Percentiles rank a stretch among this genome's conserved stretches.
These are phyloP conservation scores for Aphanomyces invadans DNA, from an alignment of 352 stramenopile genomes.

Conservation along the genomic window DNA sequence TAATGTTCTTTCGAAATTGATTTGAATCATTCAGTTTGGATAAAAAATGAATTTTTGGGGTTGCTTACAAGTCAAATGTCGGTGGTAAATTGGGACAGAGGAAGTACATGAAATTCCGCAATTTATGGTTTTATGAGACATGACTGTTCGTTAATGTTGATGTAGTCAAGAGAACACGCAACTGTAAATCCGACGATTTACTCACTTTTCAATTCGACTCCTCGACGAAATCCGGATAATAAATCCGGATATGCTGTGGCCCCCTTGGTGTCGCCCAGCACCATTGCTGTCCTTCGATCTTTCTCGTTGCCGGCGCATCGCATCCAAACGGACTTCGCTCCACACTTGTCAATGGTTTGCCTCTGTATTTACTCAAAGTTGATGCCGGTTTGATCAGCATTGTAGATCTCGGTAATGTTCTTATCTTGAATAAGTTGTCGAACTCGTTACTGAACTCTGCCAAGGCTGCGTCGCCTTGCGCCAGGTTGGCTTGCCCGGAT, in stretches of 20 bases:
- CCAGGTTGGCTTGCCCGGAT: constrained; percentile 19
- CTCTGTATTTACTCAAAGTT: constrained; percentile 30
- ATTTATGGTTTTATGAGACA: neutral
- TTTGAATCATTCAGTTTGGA: neutral
- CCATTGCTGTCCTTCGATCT: constrained; percentile 28
- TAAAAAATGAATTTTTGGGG: constrained; percentile 13
- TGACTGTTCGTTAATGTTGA: neutral
- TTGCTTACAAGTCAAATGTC: neutral
- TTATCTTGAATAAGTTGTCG: neutral
- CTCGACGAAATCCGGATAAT: neutral
- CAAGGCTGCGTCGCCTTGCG: constrained; percentile 4
- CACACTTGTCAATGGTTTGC: constrained; percentile 18
- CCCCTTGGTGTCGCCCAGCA: constrained; percentile 25
- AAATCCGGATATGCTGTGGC: neutral
- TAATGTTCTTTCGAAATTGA: constrained; percentile 5
- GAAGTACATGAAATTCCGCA: neutral
- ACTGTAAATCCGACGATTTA: neutral
- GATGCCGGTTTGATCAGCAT: constrained; percentile 25
- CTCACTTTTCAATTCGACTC: no score
- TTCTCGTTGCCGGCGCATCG: constrained; percentile 26
- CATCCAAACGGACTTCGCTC: constrained; percentile 30
- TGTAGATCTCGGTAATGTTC: constrained; percentile 17
- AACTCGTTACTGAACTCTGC: neutral
- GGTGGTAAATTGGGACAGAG: neutral
- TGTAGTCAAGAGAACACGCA: constrained; percentile 7